A percentile compares a stretch with the other conserved stretches of the same genome.
phyloP scores from a whole-genome alignment of 352 stramenopile genomes.

The Peronospora farinosa region DNA sequence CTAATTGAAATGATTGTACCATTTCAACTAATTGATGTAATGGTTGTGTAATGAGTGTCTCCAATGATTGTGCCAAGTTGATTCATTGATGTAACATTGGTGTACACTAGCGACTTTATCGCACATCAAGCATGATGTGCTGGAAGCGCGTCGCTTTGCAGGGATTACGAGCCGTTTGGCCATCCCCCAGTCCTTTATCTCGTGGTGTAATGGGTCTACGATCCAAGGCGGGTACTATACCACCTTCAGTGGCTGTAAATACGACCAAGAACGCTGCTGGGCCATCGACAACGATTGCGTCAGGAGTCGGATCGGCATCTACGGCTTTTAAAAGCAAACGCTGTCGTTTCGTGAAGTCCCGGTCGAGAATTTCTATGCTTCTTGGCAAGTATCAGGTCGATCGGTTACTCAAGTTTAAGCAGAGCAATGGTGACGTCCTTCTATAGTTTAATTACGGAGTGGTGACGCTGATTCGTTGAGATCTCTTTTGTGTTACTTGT shows the following conservation, averaged over 20 bases:
- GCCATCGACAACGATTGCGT: background rate
- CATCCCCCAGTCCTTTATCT: slow-evolving; percentile 6
- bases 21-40: too few species aligned
- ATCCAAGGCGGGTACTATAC: slow-evolving; percentile 9
- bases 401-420: slow-evolving; percentile 25
- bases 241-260: slow-evolving; percentile 4
- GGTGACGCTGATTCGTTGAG: background rate
- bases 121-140: slow-evolving; percentile 27
- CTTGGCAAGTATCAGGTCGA: slow-evolving; percentile 28
- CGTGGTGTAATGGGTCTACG: slow-evolving; percentile 17
- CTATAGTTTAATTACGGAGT: background rate
- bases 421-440: slow-evolving; percentile 17
- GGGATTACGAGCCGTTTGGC: slow-evolving; percentile 15
- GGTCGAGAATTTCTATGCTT: slow-evolving; percentile 14
- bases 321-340: slow-evolving; percentile 23
- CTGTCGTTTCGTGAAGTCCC: slow-evolving; percentile 9
- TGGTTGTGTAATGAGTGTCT: too few species aligned
- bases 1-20: too few species aligned
- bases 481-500: background rate
- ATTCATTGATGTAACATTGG: too few species aligned
- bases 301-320: slow-evolving; percentile 4
- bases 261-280: slow-evolving; percentile 10
- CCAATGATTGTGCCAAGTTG: too few species aligned
- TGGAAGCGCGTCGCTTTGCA: slow-evolving; percentile 21
- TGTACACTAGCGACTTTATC: background rate